phyloP scores from a whole-genome alignment of 352 stramenopile species.

The Phytophthora litchii region DNA sequence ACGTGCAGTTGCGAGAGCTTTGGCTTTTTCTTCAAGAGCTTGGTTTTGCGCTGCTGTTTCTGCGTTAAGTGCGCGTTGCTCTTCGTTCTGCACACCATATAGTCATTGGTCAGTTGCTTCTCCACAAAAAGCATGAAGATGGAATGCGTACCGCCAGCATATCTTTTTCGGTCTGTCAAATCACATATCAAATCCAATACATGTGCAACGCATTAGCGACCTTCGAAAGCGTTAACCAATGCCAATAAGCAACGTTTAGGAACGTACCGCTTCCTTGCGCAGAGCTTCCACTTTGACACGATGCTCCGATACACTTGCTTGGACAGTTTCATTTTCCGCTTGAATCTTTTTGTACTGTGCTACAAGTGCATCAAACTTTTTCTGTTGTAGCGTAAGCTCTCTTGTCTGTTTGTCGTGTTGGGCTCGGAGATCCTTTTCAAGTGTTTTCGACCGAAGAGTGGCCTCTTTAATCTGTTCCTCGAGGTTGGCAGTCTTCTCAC shows the following conservation, averaged over 20 bases:
- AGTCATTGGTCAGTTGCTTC: constrained; percentile 7
- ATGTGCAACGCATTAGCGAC: constrained; percentile 12
- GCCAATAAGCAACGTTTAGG: background rate
- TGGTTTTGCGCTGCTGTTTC: constrained; percentile 86
- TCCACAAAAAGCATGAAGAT: background rate
- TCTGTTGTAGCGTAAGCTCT: constrained; percentile 72
- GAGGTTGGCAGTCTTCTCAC: constrained; percentile 88
- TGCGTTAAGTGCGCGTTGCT: constrained; percentile 85
- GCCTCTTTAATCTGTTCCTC: constrained; percentile 90
- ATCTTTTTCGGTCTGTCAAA: constrained; percentile 84
- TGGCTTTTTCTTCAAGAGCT: constrained; percentile 87
- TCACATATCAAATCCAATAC: constrained; percentile 16
- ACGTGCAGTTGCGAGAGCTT: constrained; percentile 82
- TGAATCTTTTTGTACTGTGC: constrained; percentile 84
- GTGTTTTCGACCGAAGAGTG: constrained; percentile 61
- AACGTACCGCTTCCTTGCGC: constrained; percentile 83
- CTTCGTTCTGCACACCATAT: constrained; percentile 70
- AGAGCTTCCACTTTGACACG: constrained; percentile 72
- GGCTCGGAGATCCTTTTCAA: constrained; percentile 75
- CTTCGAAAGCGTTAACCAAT: background rate
- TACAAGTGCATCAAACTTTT: constrained; percentile 82
- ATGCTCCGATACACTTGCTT: constrained; percentile 67
- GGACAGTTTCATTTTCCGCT: constrained; percentile 79
- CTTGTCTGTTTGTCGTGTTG: constrained; percentile 81
- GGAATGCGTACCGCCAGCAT: constrained; percentile 67